Evolutionary conservation across 1,284 basidiomycete genomes (phyloP).

Genomic region (Ganoderma leucocontextum): DNA sequence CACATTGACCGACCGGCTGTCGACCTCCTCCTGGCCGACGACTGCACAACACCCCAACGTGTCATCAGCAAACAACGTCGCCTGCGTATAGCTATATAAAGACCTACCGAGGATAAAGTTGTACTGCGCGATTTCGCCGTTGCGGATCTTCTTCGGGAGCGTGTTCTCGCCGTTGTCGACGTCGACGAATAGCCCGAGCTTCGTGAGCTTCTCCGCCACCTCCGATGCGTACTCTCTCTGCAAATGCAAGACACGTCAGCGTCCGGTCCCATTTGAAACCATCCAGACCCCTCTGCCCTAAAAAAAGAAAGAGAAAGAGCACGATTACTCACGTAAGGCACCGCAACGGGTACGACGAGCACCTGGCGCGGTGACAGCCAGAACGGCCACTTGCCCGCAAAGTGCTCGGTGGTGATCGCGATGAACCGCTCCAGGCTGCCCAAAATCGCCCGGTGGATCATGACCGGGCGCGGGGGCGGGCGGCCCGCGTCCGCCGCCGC

Average conservation of each 20-base stretch:
- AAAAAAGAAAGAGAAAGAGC: background rate
- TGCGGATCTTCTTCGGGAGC: slow-evolving; percentile 95
- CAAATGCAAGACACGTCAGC: slow-evolving; percentile 21
- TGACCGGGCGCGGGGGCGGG: slow-evolving; percentile 85
- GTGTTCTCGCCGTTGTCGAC: slow-evolving; percentile 95
- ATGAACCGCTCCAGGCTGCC: slow-evolving; percentile 97
- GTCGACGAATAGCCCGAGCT: slow-evolving; percentile 86
- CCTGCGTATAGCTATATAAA: background rate
- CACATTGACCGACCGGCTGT: slow-evolving; percentile 90
- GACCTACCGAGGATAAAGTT: slow-evolving; percentile 95
- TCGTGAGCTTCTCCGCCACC: slow-evolving; percentile 74
- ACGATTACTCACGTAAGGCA: slow-evolving; percentile 72
- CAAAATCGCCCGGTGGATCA: slow-evolving; percentile 98
- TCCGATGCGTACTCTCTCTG: slow-evolving; percentile 93
- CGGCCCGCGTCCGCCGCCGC: slow-evolving; percentile 56
- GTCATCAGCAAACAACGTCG: background rate
- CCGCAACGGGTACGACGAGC: slow-evolving; percentile 93
- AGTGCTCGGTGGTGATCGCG: slow-evolving; percentile 97
- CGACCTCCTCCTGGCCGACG: slow-evolving; percentile 93
- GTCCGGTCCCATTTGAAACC: background rate
- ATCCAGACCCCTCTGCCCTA: too few species aligned
- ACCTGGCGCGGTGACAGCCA: slow-evolving; percentile 98
- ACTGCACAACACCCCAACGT: slow-evolving; percentile 55
- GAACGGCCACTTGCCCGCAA: slow-evolving; percentile 99
- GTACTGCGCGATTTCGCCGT: slow-evolving; percentile 93